These are phyloP conservation scores for Diplosphaera chodatii DNA, from an alignment of 139 green algal genomes.

Conservation along the genomic window DNA sequence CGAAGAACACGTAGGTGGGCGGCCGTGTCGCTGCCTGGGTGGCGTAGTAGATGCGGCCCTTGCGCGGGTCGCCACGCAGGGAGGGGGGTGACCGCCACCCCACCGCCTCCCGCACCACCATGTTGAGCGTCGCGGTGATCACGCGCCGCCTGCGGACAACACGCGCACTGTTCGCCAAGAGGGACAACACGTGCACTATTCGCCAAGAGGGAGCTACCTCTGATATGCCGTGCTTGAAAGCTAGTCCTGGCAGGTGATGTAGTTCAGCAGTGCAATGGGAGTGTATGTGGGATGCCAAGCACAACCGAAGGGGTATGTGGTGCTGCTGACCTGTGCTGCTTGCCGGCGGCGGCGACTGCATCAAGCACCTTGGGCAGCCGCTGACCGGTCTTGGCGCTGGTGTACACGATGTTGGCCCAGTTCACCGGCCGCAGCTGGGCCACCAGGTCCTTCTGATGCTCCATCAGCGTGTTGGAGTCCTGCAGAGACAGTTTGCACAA, in stretches of 20 bases:
- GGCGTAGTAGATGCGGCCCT: constrained; percentile 88
- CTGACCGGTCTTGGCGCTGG: constrained; percentile 64
- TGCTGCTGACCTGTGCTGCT: constrained; percentile 74
- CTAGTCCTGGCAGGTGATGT: too few relatives aligned
- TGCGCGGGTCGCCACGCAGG: constrained; percentile 30
- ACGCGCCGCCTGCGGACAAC: constrained; percentile 70
- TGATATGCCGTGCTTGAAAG: too few relatives aligned
- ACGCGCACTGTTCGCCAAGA: too few relatives aligned
- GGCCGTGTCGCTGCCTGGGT: constrained; percentile 77
- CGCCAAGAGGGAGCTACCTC: too few relatives aligned
- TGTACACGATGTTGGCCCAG: constrained; percentile 88
- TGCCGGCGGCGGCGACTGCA: constrained; percentile 56
- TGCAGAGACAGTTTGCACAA: too few relatives aligned
- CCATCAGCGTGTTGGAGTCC: constrained; percentile 5
- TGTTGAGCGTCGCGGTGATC: constrained; percentile 89
- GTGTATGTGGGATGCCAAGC: too few relatives aligned
- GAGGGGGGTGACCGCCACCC: constrained; percentile 67
- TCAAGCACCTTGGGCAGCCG: constrained; percentile 73
- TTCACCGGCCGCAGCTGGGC: constrained; percentile 72
- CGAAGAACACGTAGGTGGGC: constrained; percentile 96
- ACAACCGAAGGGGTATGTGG: too few relatives aligned
- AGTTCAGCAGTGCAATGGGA: too few relatives aligned
- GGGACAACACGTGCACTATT: too few relatives aligned
- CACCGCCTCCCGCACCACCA: constrained; percentile 75
- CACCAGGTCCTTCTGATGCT: constrained; percentile 53